These are phyloP conservation scores for Cryptosporidium tyzzeri DNA, from an alignment of 169 alveolate species.

Conservation along the genomic window DNA sequence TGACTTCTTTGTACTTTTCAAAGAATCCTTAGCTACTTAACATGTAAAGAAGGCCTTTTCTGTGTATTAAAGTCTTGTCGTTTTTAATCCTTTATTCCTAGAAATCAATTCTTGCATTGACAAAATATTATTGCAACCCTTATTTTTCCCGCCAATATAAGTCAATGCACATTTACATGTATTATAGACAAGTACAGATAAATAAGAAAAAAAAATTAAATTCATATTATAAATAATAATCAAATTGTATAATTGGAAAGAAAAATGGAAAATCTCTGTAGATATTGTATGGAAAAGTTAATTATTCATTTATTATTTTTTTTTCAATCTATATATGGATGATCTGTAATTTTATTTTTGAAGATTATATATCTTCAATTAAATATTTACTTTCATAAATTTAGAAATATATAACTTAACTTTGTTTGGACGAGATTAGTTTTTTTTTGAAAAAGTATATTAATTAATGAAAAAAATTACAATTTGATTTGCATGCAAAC, in stretches of 20 bases:
- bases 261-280: neutral
- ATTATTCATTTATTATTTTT: too few species aligned
- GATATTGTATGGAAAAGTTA: neutral
- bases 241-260: neutral
- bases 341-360: neutral
- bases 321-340: neutral
- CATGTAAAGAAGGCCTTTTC: neutral
- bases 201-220: neutral
- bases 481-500: neutral
- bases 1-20: neutral
- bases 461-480: too few species aligned
- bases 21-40: neutral
- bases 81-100: conserved; percentile 9
- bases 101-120: neutral
- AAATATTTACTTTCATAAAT: neutral
- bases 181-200: conserved; percentile 62
- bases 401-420: neutral
- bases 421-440: too few species aligned
- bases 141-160: conserved; percentile 29
- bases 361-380: neutral
- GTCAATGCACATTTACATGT: conserved; percentile 50
- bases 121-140: conserved; percentile 1
- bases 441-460: too few species aligned
- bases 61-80: neutral
- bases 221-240: neutral